These are phyloP conservation scores for Dictyostelium discoideum DNA, from an alignment of 78 protist species.

Conservation along the genomic window DNA sequence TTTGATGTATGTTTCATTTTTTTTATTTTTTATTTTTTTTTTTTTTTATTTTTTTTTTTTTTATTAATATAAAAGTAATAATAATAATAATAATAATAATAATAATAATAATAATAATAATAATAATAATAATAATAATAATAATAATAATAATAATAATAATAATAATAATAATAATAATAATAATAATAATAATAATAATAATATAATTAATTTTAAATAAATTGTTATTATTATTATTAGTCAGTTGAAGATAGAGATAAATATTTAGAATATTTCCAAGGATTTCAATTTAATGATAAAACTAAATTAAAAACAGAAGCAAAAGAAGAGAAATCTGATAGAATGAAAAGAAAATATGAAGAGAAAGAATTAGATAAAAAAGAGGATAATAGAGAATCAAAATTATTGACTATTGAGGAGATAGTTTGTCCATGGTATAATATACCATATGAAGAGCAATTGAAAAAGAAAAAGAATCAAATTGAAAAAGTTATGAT, in stretches of 20 bases:
- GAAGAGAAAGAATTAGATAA: neutral
- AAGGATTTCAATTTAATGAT: neutral
- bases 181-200: neutral
- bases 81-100: too few relatives aligned
- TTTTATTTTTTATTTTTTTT: too few relatives aligned
- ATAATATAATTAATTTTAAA: neutral
- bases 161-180: neutral
- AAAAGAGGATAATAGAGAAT: neutral
- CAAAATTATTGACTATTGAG: slow-evolving; percentile 29
- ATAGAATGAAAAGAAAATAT: slow-evolving; percentile 16
- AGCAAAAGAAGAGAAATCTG: slow-evolving; percentile 5
- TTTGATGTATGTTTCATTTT: slow-evolving; percentile 20
- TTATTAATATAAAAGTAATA: too few relatives aligned
- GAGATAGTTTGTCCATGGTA: slow-evolving; percentile 69
- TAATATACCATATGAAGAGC: slow-evolving; percentile 38
- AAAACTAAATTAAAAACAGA: slow-evolving; percentile 4
- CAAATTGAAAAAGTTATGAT: neutral
- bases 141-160: too few relatives aligned
- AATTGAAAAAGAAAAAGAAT: slow-evolving; percentile 28
- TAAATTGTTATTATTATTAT: neutral
- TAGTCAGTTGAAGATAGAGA: neutral
- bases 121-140: too few relatives aligned
- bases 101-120: too few relatives aligned
- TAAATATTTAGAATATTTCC: neutral
- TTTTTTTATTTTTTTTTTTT: too few relatives aligned